phyloP scores from a whole-genome alignment of 306 rosid species.

The Amphicarpaea edgeworthii region DNA sequence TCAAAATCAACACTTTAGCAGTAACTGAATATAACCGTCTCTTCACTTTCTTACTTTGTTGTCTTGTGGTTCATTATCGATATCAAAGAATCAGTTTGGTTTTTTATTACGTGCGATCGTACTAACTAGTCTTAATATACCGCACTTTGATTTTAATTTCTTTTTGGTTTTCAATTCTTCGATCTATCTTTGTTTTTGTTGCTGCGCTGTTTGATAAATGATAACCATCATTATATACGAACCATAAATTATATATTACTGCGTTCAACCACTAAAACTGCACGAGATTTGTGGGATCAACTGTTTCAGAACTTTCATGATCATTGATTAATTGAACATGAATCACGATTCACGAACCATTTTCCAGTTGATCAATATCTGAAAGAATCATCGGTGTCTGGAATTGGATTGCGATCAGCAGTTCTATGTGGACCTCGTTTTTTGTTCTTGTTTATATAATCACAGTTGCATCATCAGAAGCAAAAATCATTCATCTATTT shows the following conservation, averaged over 20 bases:
- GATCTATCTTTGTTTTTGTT: conserved; percentile 13
- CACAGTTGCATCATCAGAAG: background rate
- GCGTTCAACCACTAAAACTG: background rate
- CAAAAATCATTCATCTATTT: conserved; percentile 25
- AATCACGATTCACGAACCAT: conserved; percentile 13
- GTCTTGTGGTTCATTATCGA: conserved; percentile 17
- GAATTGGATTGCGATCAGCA: conserved; percentile 12
- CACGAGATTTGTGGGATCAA: conserved; percentile 23
- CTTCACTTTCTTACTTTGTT: background rate
- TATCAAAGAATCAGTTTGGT: conserved; percentile 26
- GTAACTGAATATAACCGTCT: conserved; percentile 8
- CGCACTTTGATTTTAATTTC: background rate
- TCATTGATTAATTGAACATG: conserved; percentile 9
- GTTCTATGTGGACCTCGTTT: background rate
- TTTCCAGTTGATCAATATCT: conserved; percentile 2
- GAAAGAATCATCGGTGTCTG: background rate
- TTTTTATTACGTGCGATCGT: conserved; percentile 7
- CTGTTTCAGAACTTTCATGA: conserved; percentile 14
- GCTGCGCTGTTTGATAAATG: background rate
- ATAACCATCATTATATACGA: background rate
- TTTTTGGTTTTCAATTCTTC: background rate
- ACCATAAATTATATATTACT: background rate
- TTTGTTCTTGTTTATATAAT: background rate
- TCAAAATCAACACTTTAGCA: conserved; percentile 12
- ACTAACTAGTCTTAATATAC: conserved; percentile 4